These are phyloP conservation scores for Trichoderma asperellum DNA, from an alignment of 2,329 filamentous ascomycete species.

Conservation along the genomic window DNA sequence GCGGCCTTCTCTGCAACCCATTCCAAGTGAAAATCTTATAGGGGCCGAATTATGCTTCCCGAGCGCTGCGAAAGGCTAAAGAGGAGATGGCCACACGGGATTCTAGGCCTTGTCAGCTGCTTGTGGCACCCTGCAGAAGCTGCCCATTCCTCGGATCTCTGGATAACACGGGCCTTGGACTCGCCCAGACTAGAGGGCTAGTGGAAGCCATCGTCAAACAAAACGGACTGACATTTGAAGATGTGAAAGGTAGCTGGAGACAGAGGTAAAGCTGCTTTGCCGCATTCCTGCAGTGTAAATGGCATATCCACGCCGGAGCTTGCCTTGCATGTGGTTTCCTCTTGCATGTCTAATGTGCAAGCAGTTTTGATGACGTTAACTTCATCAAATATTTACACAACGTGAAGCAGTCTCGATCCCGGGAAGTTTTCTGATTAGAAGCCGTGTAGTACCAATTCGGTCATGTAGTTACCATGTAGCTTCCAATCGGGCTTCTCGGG, in stretches of 20 bases:
- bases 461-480: background rate
- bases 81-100: conserved; percentile 1
- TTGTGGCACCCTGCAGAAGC: conserved; percentile 1
- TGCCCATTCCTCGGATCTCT: background rate
- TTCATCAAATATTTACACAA: background rate
- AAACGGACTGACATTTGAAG: background rate
- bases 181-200: background rate
- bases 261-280: background rate
- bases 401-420: background rate
- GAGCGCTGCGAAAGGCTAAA: background rate
- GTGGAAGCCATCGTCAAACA: background rate
- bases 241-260: background rate
- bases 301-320: background rate
- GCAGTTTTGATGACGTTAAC: background rate
- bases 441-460: background rate
- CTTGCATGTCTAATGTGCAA: background rate
- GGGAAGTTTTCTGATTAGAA: background rate
- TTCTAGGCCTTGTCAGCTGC: background rate
- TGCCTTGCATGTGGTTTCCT: background rate
- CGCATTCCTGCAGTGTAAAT: background rate
- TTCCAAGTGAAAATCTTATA: conserved; percentile 1
- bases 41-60: background rate
- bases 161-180: background rate
- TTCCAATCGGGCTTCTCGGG: background rate
- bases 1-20: background rate